Evolutionary conservation across 1,139 yeast genomes (phyloP).

Genomic region (Diutina pseudorugosa): DNA sequence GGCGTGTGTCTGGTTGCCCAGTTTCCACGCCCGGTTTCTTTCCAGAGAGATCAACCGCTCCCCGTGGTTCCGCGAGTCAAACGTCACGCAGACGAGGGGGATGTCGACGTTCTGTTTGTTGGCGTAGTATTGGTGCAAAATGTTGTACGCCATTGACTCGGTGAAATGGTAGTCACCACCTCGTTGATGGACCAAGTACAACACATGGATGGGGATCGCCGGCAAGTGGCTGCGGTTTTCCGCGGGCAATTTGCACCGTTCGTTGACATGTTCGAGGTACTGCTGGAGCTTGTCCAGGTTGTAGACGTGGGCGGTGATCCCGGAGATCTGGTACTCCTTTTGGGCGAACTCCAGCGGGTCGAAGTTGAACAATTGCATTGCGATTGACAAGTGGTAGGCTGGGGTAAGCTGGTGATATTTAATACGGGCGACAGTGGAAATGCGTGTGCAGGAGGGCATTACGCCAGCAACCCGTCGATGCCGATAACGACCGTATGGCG

Average conservation of each 20-base stretch:
- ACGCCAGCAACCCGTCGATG: no score
- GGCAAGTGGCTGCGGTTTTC: constrained; percentile 7
- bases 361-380: constrained; percentile 12
- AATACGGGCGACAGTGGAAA: no score
- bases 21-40: constrained; percentile 32
- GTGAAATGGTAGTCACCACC: constrained; percentile 17
- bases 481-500: no score
- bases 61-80: constrained; percentile 57
- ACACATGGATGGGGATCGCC: constrained; percentile 23
- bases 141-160: constrained; percentile 20
- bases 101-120: constrained; percentile 10
- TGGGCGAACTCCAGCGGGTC: constrained; percentile 12
- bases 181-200: constrained; percentile 30
- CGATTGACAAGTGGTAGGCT: neutral
- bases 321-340: constrained; percentile 18
- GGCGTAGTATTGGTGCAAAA: constrained; percentile 17
- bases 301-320: constrained; percentile 22
- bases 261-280: constrained; percentile 11
- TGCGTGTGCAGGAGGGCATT: no score
- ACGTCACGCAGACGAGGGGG: constrained; percentile 37
- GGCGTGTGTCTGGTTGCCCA: constrained; percentile 39
- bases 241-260: constrained; percentile 9
- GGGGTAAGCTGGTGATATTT: neutral
- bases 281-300: constrained; percentile 17
- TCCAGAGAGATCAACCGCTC: constrained; percentile 22